These are phyloP conservation scores for Citrullus amarus DNA, from an alignment of 306 rosid species.

Conservation along the genomic window DNA sequence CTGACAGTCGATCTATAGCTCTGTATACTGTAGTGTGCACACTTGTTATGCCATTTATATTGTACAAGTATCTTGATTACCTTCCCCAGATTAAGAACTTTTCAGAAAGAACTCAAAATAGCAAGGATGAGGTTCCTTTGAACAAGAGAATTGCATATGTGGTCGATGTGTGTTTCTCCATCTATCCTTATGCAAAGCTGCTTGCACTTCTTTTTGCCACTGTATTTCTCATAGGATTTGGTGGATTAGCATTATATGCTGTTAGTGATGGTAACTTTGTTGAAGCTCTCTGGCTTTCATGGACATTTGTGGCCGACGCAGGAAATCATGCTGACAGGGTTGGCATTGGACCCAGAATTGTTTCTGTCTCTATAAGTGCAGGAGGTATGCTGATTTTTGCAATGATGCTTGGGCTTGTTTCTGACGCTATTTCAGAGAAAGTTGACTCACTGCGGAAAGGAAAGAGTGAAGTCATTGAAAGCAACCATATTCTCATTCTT, in stretches of 20 bases:
- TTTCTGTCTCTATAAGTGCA: conserved; percentile 89
- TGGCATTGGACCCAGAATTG: conserved; percentile 92
- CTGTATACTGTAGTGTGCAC: conserved; percentile 51
- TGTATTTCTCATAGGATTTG: conserved; percentile 76
- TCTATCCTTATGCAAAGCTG: conserved; percentile 90
- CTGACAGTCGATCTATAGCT: conserved; percentile 51
- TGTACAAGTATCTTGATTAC: conserved; percentile 65
- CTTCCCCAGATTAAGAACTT: conserved; percentile 48
- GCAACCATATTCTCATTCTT: conserved; percentile 86
- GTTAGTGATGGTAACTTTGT: conserved; percentile 80
- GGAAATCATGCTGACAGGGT: conserved; percentile 95
- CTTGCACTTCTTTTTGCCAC: conserved; percentile 96
- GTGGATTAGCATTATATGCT: conserved; percentile 87
- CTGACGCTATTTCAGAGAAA: conserved; percentile 95
- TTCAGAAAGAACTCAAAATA: conserved; percentile 39
- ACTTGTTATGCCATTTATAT: conserved; percentile 50
- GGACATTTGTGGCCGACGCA: conserved; percentile 94
- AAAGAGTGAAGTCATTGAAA: conserved; percentile 95
- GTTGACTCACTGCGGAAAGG: conserved; percentile 96
- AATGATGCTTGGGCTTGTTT: conserved; percentile 96
- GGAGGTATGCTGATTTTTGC: conserved; percentile 99
- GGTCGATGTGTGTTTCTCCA: conserved; percentile 87
- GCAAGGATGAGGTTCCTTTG: conserved; percentile 73
- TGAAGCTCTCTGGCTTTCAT: conserved; percentile 96
- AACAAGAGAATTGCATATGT: conserved; percentile 84